Percentiles rank a stretch among this genome's conserved stretches.
Evolutionary conservation across 768 basidiomycete genomes (phyloP).

Genomic region (Dioszegia hungarica): DNA sequence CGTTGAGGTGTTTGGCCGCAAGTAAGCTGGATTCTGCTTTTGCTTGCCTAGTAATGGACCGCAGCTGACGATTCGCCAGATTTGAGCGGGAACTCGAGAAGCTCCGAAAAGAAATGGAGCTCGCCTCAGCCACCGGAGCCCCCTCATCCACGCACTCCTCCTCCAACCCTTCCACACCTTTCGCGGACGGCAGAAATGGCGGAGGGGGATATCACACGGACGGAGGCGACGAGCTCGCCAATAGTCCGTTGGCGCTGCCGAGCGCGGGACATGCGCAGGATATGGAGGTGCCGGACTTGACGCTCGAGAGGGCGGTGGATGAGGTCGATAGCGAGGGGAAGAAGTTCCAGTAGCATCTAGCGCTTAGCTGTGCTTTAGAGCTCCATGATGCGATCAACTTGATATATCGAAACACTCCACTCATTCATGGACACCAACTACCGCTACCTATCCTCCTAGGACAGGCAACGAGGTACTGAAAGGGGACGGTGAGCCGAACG

Average conservation of each 20-base stretch:
- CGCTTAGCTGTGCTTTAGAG: too few species aligned
- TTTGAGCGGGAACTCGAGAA: conserved; percentile 90
- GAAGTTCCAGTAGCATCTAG: conserved; percentile 6
- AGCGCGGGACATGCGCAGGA: conserved; percentile 15
- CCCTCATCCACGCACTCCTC: conserved; percentile 5
- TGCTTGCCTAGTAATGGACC: background rate
- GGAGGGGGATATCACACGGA: conserved; percentile 15
- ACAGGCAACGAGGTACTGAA: too few species aligned
- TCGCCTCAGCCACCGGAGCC: conserved; percentile 48
- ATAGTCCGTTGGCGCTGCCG: conserved; percentile 41
- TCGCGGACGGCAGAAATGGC: conserved; percentile 3
- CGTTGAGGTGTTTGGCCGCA: conserved; percentile 93
- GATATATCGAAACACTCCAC: too few species aligned
- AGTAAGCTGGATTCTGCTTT: conserved; percentile 57
- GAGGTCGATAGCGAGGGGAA: conserved; percentile 15
- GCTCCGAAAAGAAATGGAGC: conserved; percentile 81
- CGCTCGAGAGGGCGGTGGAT: conserved; percentile 22
- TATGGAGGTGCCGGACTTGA: conserved; percentile 32
- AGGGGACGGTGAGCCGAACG: too few species aligned
- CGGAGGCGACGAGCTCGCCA: conserved; percentile 21
- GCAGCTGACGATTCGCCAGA: conserved; percentile 51
- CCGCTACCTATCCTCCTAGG: too few species aligned
- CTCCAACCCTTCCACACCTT: background rate
- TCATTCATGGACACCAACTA: too few species aligned
- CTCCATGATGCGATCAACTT: too few species aligned